Conservation (phyloP, 306 rosid genomes). For the Trichosanthes truncata region DNA sequence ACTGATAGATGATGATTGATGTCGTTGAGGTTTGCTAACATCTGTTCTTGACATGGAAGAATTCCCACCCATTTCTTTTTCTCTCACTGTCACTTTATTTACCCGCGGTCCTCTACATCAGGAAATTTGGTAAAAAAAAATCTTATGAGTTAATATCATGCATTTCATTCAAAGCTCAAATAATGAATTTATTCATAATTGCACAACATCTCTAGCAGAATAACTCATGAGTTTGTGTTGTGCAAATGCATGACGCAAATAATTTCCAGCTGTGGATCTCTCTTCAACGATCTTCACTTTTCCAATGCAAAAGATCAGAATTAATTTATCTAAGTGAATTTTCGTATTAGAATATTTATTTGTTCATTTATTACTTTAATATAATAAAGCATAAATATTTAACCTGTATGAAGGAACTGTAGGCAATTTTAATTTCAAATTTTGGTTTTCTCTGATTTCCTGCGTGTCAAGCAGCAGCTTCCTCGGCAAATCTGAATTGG, state of each 20-base stretch:
- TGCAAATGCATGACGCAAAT: not conserved
- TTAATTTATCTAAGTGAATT: not conserved
- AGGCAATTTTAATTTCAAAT: conserved; percentile 25
- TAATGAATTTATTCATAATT: not conserved
- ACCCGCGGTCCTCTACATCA: conserved; percentile 32
- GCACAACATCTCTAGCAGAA: not conserved
- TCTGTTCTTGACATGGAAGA: conserved; percentile 24
- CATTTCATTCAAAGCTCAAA: not conserved
- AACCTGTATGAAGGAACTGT: conserved; percentile 36
- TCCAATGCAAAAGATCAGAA: not conserved
- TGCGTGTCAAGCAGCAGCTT: conserved; percentile 18
- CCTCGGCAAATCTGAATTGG: conserved; percentile 18
- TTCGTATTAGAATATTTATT: not conserved
- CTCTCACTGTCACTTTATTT: conserved; percentile 23
- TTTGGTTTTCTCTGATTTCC: conserved; percentile 25
- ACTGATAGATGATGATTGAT: conserved; percentile 29
- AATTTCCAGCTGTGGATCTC: not conserved
- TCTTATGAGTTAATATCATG: not conserved
- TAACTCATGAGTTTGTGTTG: not conserved
- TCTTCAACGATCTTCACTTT: not conserved
- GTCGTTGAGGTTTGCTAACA: conserved; percentile 19
- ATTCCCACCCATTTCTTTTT: conserved; percentile 21
- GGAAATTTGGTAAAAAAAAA: not conserved
- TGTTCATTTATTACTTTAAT: not conserved
- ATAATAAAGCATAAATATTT: conserved; percentile 8